A percentile compares a stretch with the other conserved stretches of the same genome.
Evolutionary conservation across 352 stramenopile species (phyloP).

Genomic region (Peronosclerospora sorghi): DNA sequence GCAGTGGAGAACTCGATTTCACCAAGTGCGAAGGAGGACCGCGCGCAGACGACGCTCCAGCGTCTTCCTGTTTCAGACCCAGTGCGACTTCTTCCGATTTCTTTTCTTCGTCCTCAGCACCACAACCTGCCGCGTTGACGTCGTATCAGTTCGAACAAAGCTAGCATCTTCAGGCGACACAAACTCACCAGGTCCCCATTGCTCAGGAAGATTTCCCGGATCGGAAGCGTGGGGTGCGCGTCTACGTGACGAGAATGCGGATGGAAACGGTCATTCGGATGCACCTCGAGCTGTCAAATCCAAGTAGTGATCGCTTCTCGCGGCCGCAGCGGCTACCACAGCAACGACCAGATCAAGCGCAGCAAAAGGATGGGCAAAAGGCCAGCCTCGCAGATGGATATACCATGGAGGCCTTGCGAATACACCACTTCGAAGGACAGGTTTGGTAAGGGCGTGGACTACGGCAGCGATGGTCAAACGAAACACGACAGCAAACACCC

Average conservation of each 20-base stretch:
- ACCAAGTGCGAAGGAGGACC: slow-evolving; percentile 3
- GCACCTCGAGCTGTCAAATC: slow-evolving; percentile 2
- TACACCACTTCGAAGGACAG: slow-evolving; percentile 6
- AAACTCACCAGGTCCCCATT: slow-evolving; percentile 4
- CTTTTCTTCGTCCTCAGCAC: slow-evolving; percentile 20
- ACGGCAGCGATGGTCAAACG: slow-evolving; percentile 1
- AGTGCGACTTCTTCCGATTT: slow-evolving; percentile 19
- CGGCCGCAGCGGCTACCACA: slow-evolving; percentile 10
- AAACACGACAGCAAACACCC: slow-evolving; percentile 9
- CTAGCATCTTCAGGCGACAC: slow-evolving; percentile 1
- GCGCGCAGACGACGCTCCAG: slow-evolving; percentile 10
- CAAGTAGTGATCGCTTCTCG: slow-evolving; percentile 6
- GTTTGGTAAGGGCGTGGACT: slow-evolving; percentile 3
- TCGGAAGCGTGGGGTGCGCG: neutral
- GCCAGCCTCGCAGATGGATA: slow-evolving; percentile 1
- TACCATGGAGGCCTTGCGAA: slow-evolving; percentile 2
- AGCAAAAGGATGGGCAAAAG: slow-evolving; percentile 8
- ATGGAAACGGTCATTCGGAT: slow-evolving; percentile 8
- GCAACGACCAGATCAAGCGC: slow-evolving; percentile 5
- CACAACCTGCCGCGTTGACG: slow-evolving; percentile 12
- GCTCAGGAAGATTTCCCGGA: neutral
- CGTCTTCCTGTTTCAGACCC: slow-evolving; percentile 15
- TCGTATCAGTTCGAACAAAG: slow-evolving; percentile 9
- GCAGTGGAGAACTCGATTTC: neutral
- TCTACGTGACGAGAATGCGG: slow-evolving; percentile 1